Base-by-base conservation (phyloP, 2,329 filamentous ascomycete genomes). In the Leptographium lundbergii region DNA sequence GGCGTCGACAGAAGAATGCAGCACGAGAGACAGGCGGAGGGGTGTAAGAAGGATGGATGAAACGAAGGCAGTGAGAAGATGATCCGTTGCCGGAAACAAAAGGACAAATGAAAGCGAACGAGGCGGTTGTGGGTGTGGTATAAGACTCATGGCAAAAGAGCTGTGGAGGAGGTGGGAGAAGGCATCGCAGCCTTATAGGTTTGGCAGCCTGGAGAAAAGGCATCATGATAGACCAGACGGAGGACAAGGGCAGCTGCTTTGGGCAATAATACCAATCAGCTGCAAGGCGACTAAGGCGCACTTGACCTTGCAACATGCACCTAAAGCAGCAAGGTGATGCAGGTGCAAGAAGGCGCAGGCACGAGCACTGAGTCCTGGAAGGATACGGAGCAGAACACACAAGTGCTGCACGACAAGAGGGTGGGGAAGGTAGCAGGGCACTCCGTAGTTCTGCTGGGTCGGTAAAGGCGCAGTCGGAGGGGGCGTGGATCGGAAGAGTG, bases 131-230 rank as follows among this genome's bases (percentile, higher is more conserved):
- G 34, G 11, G 63, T 56, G 39, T 54, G 61, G 60, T 57, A 39
- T 62, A 62, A 39, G 65, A 65, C 61, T 27, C 14, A 25, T 39
- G 19, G 51, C 22, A 9, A 13, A 24, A 61, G 61, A 65, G 63
- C n/a, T n/a, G 19, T 11, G 63, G 62, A 64, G 66, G 62, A 57
- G 42, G 36, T 9, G 58, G 57, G 61, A 25, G 69, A 74, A 75
- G 76, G 69, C 71, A 78, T 79, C 73, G 74, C 67, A 77, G 74
- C 77, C 78, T 81, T 81, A 81, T 81, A 81, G 51, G 47, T 66
- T 69, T 69, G 71, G 66, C 65, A 73, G 71, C 71, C 73, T 74
- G 69, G 45, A 57, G 61, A 59, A 51, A 24, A 63, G 64, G 62
- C 63, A 65, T 66, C 64, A 66, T 65, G 62, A 65, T 10, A 24